These are phyloP conservation scores for Conticribra guillardii DNA, from an alignment of 108 stramenopile genomes.

Conservation along the genomic window DNA sequence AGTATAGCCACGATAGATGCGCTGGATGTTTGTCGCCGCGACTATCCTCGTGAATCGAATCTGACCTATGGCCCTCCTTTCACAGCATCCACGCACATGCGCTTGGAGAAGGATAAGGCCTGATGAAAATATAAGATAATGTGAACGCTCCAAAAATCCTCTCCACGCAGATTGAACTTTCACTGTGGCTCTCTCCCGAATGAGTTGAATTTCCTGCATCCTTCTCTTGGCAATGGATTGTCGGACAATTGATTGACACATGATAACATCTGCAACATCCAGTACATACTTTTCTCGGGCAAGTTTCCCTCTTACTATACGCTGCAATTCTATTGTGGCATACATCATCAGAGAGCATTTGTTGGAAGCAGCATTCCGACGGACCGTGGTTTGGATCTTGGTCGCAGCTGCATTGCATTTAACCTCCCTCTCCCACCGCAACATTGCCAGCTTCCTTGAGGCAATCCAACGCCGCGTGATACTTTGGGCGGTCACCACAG, in stretches of 20 bases:
- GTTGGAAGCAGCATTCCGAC: slow-evolving; percentile 4
- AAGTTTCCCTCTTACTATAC: slow-evolving; percentile 13
- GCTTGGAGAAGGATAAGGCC: not conserved
- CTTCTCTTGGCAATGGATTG: not conserved
- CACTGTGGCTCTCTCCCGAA: not conserved
- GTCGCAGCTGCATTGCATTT: slow-evolving; percentile 1
- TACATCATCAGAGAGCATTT: slow-evolving; percentile 14
- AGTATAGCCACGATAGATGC: not conserved
- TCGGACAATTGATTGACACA: slow-evolving; percentile 4
- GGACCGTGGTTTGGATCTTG: slow-evolving; percentile 24
- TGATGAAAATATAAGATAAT: not conserved
- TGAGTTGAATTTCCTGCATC: not conserved
- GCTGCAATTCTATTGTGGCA: slow-evolving; percentile 14
- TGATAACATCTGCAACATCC: slow-evolving; percentile 14
- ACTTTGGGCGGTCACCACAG: slow-evolving; percentile 1
- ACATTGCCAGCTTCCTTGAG: slow-evolving; percentile 15
- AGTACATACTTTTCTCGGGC: slow-evolving; percentile 20
- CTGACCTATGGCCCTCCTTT: not conserved
- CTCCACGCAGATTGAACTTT: slow-evolving; percentile 2
- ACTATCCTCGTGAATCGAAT: not conserved
- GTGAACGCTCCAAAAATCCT: not conserved
- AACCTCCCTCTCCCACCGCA: not conserved
- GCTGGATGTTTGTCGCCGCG: slow-evolving; percentile 19
- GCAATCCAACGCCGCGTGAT: slow-evolving; percentile 41
- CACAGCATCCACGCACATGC: not conserved